phyloP scores from a whole-genome alignment of 1,284 basidiomycete species.

The Neonothopanus nambi region DNA sequence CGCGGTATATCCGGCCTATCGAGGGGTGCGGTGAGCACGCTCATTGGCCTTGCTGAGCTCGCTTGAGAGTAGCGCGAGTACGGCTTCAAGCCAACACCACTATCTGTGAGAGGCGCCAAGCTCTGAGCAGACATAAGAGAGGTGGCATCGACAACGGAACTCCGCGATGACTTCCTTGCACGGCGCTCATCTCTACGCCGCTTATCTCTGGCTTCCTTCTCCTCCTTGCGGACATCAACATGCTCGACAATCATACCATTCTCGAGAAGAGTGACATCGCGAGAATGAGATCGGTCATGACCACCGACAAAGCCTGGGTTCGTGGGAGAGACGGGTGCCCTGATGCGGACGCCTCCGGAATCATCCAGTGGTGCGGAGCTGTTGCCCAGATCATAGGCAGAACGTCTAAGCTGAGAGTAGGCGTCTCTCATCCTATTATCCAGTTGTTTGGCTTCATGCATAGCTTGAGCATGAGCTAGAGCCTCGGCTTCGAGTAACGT shows the following conservation, averaged over 20 bases:
- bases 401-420: slow-evolving; percentile 74
- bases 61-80: slow-evolving; percentile 63
- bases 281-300: slow-evolving; percentile 53
- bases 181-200: slow-evolving; percentile 69
- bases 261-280: slow-evolving; percentile 78
- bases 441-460: slow-evolving; percentile 73
- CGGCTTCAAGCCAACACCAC: slow-evolving; percentile 50
- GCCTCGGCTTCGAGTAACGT: slow-evolving; percentile 74
- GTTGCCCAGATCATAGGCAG: slow-evolving; percentile 65
- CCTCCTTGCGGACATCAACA: slow-evolving; percentile 80
- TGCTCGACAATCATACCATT: slow-evolving; percentile 87
- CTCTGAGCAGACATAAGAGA: slow-evolving; percentile 70
- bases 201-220: slow-evolving; percentile 67
- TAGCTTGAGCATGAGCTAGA: slow-evolving; percentile 68
- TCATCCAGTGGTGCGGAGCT: slow-evolving; percentile 52
- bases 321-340: slow-evolving; percentile 51
- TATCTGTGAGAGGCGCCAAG: slow-evolving; percentile 57
- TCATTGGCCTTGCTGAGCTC: slow-evolving; percentile 58
- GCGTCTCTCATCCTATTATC: slow-evolving; percentile 76
- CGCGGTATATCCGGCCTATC: slow-evolving; percentile 60
- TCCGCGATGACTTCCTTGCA: slow-evolving; percentile 69
- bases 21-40: slow-evolving; percentile 60
- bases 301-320: slow-evolving; percentile 32
- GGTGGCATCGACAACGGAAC: slow-evolving; percentile 65
- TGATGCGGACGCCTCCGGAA: slow-evolving; percentile 63